phyloP scores from a whole-genome alignment of 768 basidiomycete species.

The Suillus placidus region DNA sequence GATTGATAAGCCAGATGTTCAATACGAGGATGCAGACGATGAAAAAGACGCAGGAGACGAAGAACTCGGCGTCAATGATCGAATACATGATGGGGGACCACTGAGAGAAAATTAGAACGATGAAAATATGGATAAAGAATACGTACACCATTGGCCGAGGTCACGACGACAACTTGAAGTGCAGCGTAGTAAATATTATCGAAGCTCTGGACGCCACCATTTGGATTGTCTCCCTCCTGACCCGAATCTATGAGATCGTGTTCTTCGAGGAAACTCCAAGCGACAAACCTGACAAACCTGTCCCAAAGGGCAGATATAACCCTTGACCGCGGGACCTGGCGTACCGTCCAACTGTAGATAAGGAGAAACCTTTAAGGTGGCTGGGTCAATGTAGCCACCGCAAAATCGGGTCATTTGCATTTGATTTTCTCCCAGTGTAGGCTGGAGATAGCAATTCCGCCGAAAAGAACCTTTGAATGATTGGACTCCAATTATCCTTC shows the following conservation, averaged over 20 bases:
- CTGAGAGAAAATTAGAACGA: slow-evolving; percentile 35
- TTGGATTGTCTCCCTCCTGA: slow-evolving; percentile 70
- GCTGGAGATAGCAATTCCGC: slow-evolving; percentile 59
- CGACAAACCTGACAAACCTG: slow-evolving; percentile 73
- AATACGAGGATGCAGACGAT: slow-evolving; percentile 81
- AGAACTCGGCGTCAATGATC: slow-evolving; percentile 89
- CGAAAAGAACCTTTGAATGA: slow-evolving; percentile 86
- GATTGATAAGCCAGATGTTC: slow-evolving; percentile 93
- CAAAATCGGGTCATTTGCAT: slow-evolving; percentile 64
- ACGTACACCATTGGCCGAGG: slow-evolving; percentile 75
- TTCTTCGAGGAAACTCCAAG: background rate
- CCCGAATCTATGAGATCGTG: background rate
- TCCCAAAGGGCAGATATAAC: slow-evolving; percentile 87
- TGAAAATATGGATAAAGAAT: slow-evolving; percentile 6
- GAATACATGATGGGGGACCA: slow-evolving; percentile 85
- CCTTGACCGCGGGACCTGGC: slow-evolving; percentile 55
- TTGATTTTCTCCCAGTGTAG: slow-evolving; percentile 55
- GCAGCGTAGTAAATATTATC: slow-evolving; percentile 84
- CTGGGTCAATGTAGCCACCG: slow-evolving; percentile 77
- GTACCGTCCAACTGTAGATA: slow-evolving; percentile 46
- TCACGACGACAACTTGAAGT: slow-evolving; percentile 84
- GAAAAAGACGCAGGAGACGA: slow-evolving; percentile 86
- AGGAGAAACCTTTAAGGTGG: slow-evolving; percentile 46
- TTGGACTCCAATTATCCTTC: slow-evolving; percentile 87
- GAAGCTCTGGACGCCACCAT: slow-evolving; percentile 71